phyloP scores from a whole-genome alignment of 2,329 filamentous ascomycete genomes.

The Fusarium keratoplasticum region DNA sequence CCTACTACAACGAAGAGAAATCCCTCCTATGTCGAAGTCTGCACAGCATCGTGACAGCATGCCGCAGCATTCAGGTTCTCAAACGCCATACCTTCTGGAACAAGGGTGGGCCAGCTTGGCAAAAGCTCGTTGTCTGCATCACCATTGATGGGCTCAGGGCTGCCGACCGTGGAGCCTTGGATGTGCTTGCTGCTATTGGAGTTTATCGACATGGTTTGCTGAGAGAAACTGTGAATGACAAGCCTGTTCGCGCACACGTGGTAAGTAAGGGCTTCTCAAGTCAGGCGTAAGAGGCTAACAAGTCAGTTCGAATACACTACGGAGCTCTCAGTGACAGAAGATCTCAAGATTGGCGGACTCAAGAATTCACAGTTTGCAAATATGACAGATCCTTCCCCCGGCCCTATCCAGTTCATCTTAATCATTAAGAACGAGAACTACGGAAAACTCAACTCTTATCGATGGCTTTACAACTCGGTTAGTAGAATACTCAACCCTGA shows the following conservation, averaged over 20 bases:
- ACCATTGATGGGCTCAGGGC: slow-evolving; percentile 98
- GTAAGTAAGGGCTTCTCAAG: neutral
- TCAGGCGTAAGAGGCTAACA: neutral
- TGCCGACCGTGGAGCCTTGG: slow-evolving; percentile 92
- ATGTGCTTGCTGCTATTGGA: slow-evolving; percentile 91
- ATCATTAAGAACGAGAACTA: neutral
- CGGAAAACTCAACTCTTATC: slow-evolving; percentile 11
- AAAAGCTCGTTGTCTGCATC: slow-evolving; percentile 96
- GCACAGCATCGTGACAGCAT: slow-evolving; percentile 97
- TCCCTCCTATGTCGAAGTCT: slow-evolving; percentile 91
- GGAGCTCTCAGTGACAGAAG: neutral
- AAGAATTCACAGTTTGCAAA: neutral
- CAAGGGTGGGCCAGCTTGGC: slow-evolving; percentile 96
- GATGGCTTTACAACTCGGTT: neutral
- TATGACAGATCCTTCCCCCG: neutral
- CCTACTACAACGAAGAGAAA: slow-evolving; percentile 99
- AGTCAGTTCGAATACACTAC: slow-evolving; percentile 77
- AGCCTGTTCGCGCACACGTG: slow-evolving; percentile 87
- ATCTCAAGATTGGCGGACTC: neutral
- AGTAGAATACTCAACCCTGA: neutral
- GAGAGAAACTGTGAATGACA: slow-evolving; percentile 96
- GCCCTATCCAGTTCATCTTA: neutral
- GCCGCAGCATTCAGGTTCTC: slow-evolving; percentile 94
- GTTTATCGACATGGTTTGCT: slow-evolving; percentile 97
- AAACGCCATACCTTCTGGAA: slow-evolving; percentile 99